phyloP scores from a whole-genome alignment of 2,329 filamentous ascomycete genomes.

The Aschersonia sp. region DNA sequence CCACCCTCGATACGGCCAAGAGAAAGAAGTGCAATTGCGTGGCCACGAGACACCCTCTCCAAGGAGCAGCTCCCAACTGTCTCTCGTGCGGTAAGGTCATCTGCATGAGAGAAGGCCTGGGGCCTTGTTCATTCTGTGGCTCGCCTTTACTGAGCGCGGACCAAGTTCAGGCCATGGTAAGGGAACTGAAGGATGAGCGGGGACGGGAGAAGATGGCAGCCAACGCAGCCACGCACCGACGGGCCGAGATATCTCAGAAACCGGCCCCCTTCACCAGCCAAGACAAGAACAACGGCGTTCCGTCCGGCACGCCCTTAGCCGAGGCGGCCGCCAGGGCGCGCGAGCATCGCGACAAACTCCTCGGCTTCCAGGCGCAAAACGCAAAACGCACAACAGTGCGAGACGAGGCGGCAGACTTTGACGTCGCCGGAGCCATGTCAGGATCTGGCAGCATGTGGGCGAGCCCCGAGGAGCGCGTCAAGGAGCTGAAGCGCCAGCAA shows the following conservation, averaged over 20 bases:
- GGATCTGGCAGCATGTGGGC: constrained; percentile 57
- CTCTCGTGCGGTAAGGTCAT: constrained; percentile 87
- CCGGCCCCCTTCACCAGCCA: constrained; percentile 45
- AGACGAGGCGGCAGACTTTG: constrained; percentile 63
- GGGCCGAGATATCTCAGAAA: constrained; percentile 47
- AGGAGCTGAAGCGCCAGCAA: constrained; percentile 75
- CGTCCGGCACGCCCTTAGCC: constrained; percentile 22
- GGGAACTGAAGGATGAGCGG: constrained; percentile 69
- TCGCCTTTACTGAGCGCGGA: constrained; percentile 53
- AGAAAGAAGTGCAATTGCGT: constrained; percentile 74
- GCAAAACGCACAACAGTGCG: constrained; percentile 70
- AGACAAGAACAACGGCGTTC: constrained; percentile 14
- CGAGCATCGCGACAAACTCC: constrained; percentile 66
- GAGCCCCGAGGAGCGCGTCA: constrained; percentile 65
- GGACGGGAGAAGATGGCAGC: constrained; percentile 75
- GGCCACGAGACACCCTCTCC: constrained; percentile 72
- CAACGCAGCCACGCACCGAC: constrained; percentile 57
- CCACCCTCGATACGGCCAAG: constrained; percentile 40
- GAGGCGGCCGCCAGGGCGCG: constrained; percentile 55
- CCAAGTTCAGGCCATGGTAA: constrained; percentile 77
- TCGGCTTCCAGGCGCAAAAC: constrained; percentile 76
- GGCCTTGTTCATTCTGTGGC: constrained; percentile 85
- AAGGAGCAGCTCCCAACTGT: constrained; percentile 88
- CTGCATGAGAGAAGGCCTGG: constrained; percentile 85
- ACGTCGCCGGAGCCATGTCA: constrained; percentile 29